A percentile compares a stretch with the other conserved stretches of the same genome.
Evolutionary conservation across 179 eudicot species (phyloP).

Genomic region (Actinidia polygama): DNA sequence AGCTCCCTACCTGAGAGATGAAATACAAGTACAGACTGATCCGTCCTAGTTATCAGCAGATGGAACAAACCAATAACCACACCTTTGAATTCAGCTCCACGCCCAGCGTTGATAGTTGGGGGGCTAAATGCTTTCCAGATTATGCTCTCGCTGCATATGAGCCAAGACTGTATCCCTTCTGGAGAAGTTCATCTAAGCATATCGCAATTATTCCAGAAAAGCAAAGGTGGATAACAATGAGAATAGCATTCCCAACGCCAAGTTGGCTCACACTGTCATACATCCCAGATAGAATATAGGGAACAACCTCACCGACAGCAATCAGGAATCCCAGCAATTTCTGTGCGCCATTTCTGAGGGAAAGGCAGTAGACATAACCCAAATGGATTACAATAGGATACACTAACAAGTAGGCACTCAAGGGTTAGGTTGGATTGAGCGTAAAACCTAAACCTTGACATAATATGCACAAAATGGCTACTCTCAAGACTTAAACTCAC

Average conservation of each 20-base stretch:
- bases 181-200: constrained; percentile 88
- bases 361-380: neutral
- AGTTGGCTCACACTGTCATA: constrained; percentile 82
- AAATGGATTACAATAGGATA: neutral
- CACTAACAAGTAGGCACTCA: neutral
- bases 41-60: constrained; percentile 74
- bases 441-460: neutral
- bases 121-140: constrained; percentile 97
- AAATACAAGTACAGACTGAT: constrained; percentile 91
- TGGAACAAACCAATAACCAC: constrained; percentile 85
- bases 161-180: constrained; percentile 93
- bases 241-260: constrained; percentile 80
- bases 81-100: constrained; percentile 92
- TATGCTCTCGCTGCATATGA: constrained; percentile 76
- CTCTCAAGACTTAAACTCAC: no score
- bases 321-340: constrained; percentile 82
- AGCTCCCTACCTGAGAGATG: constrained; percentile 69
- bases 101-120: constrained; percentile 80
- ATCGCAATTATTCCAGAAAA: constrained; percentile 85
- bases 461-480: neutral
- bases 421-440: neutral
- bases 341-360: constrained; percentile 81
- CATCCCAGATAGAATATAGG: constrained; percentile 90
- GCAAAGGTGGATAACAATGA: constrained; percentile 78
- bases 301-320: constrained; percentile 89